Evolutionary conservation across 179 eudicot genomes (phyloP).

Genomic region (Sideroxylon spinosum): DNA sequence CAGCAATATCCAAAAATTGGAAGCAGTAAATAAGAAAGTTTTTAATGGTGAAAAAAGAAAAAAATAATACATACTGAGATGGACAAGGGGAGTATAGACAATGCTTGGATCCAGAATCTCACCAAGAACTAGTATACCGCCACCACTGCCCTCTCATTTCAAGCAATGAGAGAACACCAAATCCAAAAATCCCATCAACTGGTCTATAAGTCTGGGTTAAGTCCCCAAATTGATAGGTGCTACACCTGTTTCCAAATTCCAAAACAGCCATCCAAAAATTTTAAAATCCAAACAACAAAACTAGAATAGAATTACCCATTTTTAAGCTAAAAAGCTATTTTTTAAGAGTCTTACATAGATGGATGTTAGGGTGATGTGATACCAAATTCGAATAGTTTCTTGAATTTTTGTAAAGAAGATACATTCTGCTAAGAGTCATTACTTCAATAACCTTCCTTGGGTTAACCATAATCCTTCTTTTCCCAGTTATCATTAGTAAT

Average conservation of each 20-base stretch:
- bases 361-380: too few species aligned
- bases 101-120: constrained; percentile 92
- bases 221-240: constrained; percentile 82
- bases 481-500: not conserved
- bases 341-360: too few species aligned
- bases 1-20: constrained; percentile 1
- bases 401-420: not conserved
- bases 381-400: too few species aligned
- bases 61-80: constrained; percentile 76
- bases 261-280: constrained; percentile 14
- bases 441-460: not conserved
- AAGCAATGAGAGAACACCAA: constrained; percentile 98
- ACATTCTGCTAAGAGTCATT: not conserved
- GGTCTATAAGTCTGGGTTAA: constrained; percentile 76
- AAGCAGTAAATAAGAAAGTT: not conserved
- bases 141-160: constrained; percentile 84
- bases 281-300: constrained; percentile 11
- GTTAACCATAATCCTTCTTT: not conserved
- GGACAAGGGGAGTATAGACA: constrained; percentile 93
- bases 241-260: constrained; percentile 57
- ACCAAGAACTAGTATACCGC: constrained; percentile 95
- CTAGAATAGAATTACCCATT: not conserved
- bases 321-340: too few species aligned
- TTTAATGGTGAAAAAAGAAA: not conserved
- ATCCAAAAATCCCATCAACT: constrained; percentile 91